Evolutionary conservation across 1,139 yeast genomes (phyloP), one percentile per base, ranked within the genome.

Genomic region (Blastobotrys petasosporus): DNA sequence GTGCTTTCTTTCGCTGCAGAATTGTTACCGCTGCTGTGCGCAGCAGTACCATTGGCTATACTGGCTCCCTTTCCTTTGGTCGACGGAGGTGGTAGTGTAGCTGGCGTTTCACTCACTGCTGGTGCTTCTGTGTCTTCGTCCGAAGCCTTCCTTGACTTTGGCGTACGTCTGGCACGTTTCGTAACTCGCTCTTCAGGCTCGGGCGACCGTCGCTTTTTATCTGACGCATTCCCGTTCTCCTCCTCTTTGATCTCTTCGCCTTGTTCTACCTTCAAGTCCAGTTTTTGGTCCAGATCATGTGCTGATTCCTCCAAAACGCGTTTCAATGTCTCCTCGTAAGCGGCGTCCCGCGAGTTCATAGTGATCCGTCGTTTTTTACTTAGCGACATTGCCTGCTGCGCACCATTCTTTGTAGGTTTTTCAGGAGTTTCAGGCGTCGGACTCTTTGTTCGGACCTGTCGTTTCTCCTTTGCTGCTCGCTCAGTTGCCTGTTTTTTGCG

Each of bases 291-390:
- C 37, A 52, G 67, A 56, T 72, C 78, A 52, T 76, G 75, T 10
- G 82, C 85, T 54, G 85, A 78, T 61, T 82, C 90, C 55, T 83
- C 79, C 38, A 83, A 68, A 0, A 86, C 90, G 47, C 82, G 74
- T 50, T 80, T 82, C 46, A 84, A 68, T 58, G 80, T 82, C 54
- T 76, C 81, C 56, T 82, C 87, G 57, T 80, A 82, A 23, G 74
- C 77, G 25, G 80, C 80, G 50, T 77, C 81, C 10, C 77, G 61
- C 15, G 58, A 63, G 54, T 66, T 66, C 51, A 59, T 52, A 6
- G 68, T 64, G 23, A 60, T 52, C 15, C 69, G 55, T n/a, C 65
- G 46, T 6, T n/a, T 31, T 34, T 41, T 38, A 16, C 35, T 32
- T 12, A 38, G 9, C 16, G 37, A 33, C 37, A 16, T 33, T 8